Evolutionary conservation across 129 eudicot species (phyloP).

Genomic region (Erigeron canadensis): DNA sequence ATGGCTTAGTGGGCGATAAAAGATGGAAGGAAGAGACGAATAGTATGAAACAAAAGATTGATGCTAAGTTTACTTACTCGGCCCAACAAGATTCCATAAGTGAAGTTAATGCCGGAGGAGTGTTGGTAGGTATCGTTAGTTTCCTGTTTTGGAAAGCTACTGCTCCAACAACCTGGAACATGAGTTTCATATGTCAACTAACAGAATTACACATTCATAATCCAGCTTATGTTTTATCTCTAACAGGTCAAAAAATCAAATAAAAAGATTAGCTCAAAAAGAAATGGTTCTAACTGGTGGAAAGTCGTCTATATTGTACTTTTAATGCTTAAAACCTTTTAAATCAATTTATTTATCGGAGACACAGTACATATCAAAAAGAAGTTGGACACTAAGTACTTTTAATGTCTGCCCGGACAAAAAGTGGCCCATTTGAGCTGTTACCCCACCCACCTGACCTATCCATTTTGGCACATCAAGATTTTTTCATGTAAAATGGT

Average conservation of each 20-base stretch:
- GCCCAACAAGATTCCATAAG: conserved; percentile 97
- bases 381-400: background rate
- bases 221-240: background rate
- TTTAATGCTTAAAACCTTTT: background rate
- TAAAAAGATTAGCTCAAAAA: too few species aligned
- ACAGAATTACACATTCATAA: conserved; percentile 7
- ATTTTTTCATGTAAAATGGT: background rate
- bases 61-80: conserved; percentile 54
- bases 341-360: background rate
- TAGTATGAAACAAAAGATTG: background rate
- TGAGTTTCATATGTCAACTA: conserved; percentile 4
- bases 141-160: conserved; percentile 94
- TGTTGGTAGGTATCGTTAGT: conserved; percentile 70
- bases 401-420: background rate
- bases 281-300: background rate
- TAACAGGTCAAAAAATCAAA: background rate
- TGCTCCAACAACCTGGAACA: conserved; percentile 90
- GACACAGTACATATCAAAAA: background rate
- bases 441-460: background rate
- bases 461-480: background rate
- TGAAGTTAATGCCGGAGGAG: conserved; percentile 62
- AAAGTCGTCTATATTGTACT: background rate
- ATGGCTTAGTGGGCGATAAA: conserved; percentile 14
- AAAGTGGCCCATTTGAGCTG: background rate
- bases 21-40: background rate